phyloP scores from a whole-genome alignment of 441 rosid genomes.

The Populus tomentosa region DNA sequence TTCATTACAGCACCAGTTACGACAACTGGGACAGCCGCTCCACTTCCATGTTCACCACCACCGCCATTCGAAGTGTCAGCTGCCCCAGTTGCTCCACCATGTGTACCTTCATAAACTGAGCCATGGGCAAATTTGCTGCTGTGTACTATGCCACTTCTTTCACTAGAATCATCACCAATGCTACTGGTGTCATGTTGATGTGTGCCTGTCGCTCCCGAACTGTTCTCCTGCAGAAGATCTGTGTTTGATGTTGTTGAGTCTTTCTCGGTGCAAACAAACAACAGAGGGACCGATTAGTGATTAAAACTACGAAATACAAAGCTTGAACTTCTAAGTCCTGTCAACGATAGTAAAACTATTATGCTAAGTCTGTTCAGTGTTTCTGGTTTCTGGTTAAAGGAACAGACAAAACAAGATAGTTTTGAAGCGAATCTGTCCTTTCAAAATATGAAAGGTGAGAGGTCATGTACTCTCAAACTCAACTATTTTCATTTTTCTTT shows the following conservation, averaged over 20 bases:
- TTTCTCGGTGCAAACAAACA: neutral
- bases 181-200: neutral
- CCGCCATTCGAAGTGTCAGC: slow-evolving; percentile 3
- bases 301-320: neutral
- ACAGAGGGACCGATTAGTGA: neutral
- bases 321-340: neutral
- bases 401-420: neutral
- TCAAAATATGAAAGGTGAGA: neutral
- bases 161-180: neutral
- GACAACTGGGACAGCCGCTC: slow-evolving; percentile 19
- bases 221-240: slow-evolving; percentile 1
- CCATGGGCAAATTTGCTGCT: slow-evolving; percentile 3
- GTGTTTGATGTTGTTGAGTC: neutral
- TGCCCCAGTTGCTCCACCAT: neutral
- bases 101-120: neutral
- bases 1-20: slow-evolving; percentile 30
- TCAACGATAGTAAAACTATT: neutral
- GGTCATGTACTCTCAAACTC: neutral
- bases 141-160: slow-evolving; percentile 1
- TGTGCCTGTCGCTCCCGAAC: neutral
- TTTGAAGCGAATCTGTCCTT: neutral
- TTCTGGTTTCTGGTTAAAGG: neutral
- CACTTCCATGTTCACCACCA: slow-evolving; percentile 6
- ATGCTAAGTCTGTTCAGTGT: neutral
- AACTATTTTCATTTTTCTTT: neutral